A percentile compares a stretch with the other conserved stretches of the same genome.
Conservation (phyloP, 331 rosid species). For the Cydonia oblonga region DNA sequence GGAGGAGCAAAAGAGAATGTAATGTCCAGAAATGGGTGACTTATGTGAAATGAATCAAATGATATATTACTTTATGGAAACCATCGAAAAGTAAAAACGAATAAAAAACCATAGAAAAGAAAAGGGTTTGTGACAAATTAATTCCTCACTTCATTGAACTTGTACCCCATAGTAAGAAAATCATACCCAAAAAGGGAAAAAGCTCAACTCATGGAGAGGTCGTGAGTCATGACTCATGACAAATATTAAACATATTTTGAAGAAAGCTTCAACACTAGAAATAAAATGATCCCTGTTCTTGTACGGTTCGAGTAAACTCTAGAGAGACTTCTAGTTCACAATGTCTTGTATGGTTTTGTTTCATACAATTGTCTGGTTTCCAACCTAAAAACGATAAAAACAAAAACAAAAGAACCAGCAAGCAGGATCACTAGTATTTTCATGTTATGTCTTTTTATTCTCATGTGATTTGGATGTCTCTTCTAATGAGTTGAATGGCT, state of each 20-base stretch:
- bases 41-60: background rate
- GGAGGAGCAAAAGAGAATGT: background rate
- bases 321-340: background rate
- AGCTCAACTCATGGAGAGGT: background rate
- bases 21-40: constrained; percentile 7
- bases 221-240: no score
- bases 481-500: background rate
- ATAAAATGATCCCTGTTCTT: background rate
- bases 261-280: no score
- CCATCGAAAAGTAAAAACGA: background rate
- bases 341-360: background rate
- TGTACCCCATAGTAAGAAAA: background rate
- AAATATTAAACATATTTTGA: no score
- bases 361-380: background rate
- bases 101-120: background rate
- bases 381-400: background rate
- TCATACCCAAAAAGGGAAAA: background rate
- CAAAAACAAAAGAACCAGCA: background rate
- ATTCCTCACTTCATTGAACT: background rate
- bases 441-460: background rate
- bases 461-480: background rate
- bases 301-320: background rate
- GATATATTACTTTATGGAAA: background rate
- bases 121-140: background rate
- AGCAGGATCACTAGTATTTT: background rate